These are phyloP conservation scores for Scheffersomyces titani DNA, from an alignment of 1,139 yeast species.

Conservation along the genomic window DNA sequence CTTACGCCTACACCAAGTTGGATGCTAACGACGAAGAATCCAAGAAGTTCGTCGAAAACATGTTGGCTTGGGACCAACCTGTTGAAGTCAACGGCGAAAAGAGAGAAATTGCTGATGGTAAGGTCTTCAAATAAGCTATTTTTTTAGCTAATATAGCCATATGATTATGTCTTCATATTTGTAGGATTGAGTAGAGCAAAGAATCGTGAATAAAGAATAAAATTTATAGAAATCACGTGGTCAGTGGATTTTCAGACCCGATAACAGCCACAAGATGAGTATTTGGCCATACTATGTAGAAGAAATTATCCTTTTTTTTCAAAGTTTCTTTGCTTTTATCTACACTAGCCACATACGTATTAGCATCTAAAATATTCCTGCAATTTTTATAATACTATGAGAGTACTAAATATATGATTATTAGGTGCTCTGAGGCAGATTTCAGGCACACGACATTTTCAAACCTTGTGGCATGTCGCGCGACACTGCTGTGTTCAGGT, in stretches of 20 bases:
- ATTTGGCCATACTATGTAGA: no score
- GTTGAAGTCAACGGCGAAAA: slow-evolving; percentile 45
- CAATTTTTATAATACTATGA: neutral
- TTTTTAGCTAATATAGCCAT: neutral
- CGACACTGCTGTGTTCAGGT: neutral
- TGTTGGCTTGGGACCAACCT: slow-evolving; percentile 57
- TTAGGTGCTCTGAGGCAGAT: neutral
- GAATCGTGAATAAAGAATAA: neutral
- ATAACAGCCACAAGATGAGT: no score
- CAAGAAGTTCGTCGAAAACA: slow-evolving; percentile 46
- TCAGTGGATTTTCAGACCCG: no score
- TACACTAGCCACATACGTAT: no score
- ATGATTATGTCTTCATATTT: neutral
- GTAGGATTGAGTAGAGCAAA: neutral
- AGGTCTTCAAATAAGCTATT: slow-evolving; percentile 46
- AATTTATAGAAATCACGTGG: neutral
- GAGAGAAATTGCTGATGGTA: slow-evolving; percentile 53
- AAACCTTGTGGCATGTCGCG: neutral
- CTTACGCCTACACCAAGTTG: slow-evolving; percentile 46
- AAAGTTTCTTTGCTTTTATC: no score
- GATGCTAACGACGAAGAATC: slow-evolving; percentile 39
- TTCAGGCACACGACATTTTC: neutral
- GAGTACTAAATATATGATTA: neutral
- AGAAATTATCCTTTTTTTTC: no score
- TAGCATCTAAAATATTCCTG: no score